Percentiles rank a stretch among this genome's conserved stretches.
phyloP scores from a whole-genome alignment of 352 stramenopile species.

The Phytophthora idaei region DNA sequence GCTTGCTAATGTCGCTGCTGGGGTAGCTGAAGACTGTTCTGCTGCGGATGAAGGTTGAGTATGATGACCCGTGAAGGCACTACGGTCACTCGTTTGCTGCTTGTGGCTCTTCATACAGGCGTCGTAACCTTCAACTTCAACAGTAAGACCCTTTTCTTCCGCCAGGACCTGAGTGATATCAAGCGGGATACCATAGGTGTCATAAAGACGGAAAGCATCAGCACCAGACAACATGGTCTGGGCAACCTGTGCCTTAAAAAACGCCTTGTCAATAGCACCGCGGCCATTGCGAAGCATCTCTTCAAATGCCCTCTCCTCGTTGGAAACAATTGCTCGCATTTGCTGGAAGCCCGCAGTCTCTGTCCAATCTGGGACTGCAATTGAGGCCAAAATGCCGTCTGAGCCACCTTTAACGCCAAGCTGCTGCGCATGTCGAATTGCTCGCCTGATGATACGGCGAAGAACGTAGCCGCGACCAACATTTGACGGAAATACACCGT shows the following conservation, averaged over 20 bases:
- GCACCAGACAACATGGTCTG: conserved; percentile 42
- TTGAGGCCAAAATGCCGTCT: conserved; percentile 46
- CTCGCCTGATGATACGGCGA: conserved; percentile 93
- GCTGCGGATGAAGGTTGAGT: conserved; percentile 15
- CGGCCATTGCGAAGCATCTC: conserved; percentile 73
- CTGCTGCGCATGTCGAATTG: conserved; percentile 74
- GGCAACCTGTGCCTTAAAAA: conserved; percentile 29
- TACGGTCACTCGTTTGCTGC: conserved; percentile 51
- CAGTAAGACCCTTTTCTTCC: conserved; percentile 55
- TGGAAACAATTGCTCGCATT: conserved; percentile 69
- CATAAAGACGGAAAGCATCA: conserved; percentile 75
- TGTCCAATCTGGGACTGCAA: conserved; percentile 57
- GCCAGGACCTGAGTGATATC: conserved; percentile 78
- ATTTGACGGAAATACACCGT: conserved; percentile 96
- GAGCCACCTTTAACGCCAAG: conserved; percentile 49
- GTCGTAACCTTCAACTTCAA: conserved; percentile 66
- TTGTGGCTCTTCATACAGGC: conserved; percentile 55
- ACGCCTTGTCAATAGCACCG: conserved; percentile 66
- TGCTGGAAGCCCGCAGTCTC: conserved; percentile 46
- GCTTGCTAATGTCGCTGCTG: conserved; percentile 14
- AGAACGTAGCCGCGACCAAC: conserved; percentile 97
- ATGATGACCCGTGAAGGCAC: conserved; percentile 40
- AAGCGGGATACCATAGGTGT: conserved; percentile 81
- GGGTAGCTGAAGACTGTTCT: conserved; percentile 6
- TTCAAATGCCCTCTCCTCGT: conserved; percentile 75